A percentile compares a stretch with the other conserved stretches of the same genome.
These are phyloP conservation scores for Colletotrichum spinosum DNA, from an alignment of 2,329 filamentous ascomycete species.

Conservation along the genomic window DNA sequence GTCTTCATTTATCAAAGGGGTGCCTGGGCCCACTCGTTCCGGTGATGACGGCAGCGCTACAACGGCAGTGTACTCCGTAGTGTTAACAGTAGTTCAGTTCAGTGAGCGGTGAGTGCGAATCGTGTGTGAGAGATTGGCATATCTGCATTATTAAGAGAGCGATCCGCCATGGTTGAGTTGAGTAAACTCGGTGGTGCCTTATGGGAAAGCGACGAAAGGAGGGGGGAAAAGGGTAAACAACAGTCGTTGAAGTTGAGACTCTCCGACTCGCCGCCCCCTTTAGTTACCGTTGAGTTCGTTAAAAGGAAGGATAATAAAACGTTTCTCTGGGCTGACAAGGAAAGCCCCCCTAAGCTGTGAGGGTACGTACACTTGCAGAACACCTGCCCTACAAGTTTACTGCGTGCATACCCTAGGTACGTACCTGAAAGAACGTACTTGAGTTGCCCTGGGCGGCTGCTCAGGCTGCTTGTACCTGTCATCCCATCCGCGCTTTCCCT, in stretches of 20 bases:
- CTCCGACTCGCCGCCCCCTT: background rate
- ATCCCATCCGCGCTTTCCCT: background rate
- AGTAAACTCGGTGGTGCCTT: too few species aligned
- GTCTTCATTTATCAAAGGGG: slow-evolving; percentile 34
- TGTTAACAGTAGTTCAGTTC: background rate
- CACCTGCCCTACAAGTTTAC: too few species aligned
- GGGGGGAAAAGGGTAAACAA: too few species aligned
- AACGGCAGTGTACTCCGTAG: too few species aligned
- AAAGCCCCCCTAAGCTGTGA: too few species aligned
- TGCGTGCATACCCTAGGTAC: too few species aligned
- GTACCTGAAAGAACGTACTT: too few species aligned
- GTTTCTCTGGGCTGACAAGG: too few species aligned
- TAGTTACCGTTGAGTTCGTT: background rate
- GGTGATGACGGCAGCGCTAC: slow-evolving; percentile 16
- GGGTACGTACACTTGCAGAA: too few species aligned
- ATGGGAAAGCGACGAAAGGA: too few species aligned
- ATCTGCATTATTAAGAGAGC: background rate
- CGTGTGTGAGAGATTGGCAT: background rate
- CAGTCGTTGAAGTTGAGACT: slow-evolving; percentile 1
- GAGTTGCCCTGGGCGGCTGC: background rate
- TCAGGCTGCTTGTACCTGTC: slow-evolving; percentile 4
- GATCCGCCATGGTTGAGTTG: too few species aligned
- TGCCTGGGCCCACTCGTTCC: slow-evolving; percentile 20
- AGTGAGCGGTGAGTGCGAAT: background rate
- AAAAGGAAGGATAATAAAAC: too few species aligned